Evolutionary conservation across 108 stramenopile genomes (phyloP).

Genomic region (Fragilariopsis cylindrus): DNA sequence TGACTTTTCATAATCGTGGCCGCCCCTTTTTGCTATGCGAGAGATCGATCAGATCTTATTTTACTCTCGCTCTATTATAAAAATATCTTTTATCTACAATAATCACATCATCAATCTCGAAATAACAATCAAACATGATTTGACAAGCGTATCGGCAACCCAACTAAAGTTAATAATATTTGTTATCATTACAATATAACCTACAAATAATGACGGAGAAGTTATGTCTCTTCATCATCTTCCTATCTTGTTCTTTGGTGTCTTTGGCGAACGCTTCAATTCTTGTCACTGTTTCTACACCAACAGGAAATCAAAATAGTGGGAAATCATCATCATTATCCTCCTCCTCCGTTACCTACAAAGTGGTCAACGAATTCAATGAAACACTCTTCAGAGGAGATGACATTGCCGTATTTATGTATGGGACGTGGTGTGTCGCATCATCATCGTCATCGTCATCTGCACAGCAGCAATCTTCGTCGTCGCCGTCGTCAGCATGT

Average conservation of each 20-base stretch:
- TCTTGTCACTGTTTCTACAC: neutral
- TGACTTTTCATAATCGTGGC: too few relatives aligned
- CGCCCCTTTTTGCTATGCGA: too few relatives aligned
- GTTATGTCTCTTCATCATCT: neutral
- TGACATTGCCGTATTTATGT: conserved; percentile 14
- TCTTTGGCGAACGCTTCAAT: neutral
- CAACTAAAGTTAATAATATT: too few relatives aligned
- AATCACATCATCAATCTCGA: too few relatives aligned
- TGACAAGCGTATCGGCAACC: too few relatives aligned
- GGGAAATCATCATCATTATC: neutral
- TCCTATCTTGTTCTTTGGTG: neutral
- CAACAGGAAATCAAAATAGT: neutral
- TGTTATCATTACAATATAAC: too few relatives aligned
- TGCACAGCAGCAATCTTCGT: neutral
- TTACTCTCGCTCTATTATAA: too few relatives aligned
- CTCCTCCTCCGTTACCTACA: neutral
- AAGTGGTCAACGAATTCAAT: neutral
- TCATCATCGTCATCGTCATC: neutral
- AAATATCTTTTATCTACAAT: too few relatives aligned
- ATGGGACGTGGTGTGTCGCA: conserved; percentile 19
- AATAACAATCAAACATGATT: too few relatives aligned
- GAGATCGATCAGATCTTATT: too few relatives aligned
- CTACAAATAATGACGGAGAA: too few relatives aligned
- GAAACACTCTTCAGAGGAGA: conserved; percentile 21
- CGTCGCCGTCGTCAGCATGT: neutral